These are phyloP conservation scores for Camellia japonica DNA, from an alignment of 148 eudicot genomes.

Conservation along the genomic window DNA sequence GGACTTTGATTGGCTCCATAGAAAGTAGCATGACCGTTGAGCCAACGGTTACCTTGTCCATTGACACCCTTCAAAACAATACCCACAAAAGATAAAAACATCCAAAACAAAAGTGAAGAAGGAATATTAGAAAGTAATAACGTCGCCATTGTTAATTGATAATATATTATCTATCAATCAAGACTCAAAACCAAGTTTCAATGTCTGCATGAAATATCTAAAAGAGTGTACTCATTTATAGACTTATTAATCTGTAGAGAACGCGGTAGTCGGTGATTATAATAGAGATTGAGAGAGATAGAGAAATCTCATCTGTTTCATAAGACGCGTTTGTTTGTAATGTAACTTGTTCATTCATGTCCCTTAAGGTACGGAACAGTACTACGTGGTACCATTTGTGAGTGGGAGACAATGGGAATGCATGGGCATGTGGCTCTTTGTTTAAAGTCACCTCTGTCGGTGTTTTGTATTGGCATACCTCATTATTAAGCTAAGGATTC, in stretches of 20 bases:
- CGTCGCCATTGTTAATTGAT: constrained; percentile 2
- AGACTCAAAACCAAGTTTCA: background rate
- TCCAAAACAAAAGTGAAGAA: constrained; percentile 19
- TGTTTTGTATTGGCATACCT: background rate
- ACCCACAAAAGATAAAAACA: constrained; percentile 11
- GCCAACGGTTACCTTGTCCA: constrained; percentile 40
- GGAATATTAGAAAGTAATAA: background rate
- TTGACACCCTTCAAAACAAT: constrained; percentile 29
- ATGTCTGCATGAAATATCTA: constrained; percentile 1
- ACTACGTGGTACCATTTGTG: constrained; percentile 10
- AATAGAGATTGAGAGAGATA: background rate
- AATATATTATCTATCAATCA: background rate
- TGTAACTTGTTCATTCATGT: constrained; percentile 8
- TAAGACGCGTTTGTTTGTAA: constrained; percentile 27
- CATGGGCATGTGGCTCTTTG: constrained; percentile 34
- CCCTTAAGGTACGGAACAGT: constrained; percentile 33
- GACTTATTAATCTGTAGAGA: background rate
- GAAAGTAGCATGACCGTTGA: constrained; percentile 69
- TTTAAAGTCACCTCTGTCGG: constrained; percentile 10
- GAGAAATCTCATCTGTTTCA: background rate
- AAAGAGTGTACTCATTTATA: constrained; percentile 21
- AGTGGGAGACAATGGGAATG: constrained; percentile 17
- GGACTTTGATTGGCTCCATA: constrained; percentile 70
- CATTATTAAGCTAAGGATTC: too few relatives aligned
- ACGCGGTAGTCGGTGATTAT: constrained; percentile 41